Percentiles rank a stretch among this genome's conserved stretches.
These are phyloP conservation scores for Ascochyta pisi DNA, from an alignment of 2,329 filamentous ascomycete genomes.

Conservation along the genomic window DNA sequence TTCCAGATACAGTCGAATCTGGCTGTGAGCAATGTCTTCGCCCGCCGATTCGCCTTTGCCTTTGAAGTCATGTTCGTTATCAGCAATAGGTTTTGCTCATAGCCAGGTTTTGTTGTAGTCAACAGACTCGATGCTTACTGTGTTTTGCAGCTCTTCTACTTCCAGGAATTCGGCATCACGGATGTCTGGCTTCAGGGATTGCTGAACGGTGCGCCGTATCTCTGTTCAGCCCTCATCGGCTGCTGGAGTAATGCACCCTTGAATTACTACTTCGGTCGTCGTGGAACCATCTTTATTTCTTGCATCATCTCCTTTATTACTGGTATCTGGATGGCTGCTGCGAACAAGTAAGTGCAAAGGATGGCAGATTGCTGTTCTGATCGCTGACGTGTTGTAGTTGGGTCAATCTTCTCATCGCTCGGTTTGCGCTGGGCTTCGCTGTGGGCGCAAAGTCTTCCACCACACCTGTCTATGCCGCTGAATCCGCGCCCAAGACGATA, in stretches of 20 bases:
- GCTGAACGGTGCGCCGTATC: constrained; percentile 40
- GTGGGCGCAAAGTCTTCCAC: constrained; percentile 48
- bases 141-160: constrained; percentile 35
- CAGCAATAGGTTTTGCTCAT: too few relatives aligned
- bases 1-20: too few relatives aligned
- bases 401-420: constrained; percentile 41
- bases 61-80: too few relatives aligned
- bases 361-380: neutral
- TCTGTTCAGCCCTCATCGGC: constrained; percentile 51
- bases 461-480: constrained; percentile 57
- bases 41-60: too few relatives aligned
- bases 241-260: constrained; percentile 45
- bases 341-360: constrained; percentile 25
- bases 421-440: constrained; percentile 43
- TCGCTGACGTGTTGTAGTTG: constrained; percentile 31
- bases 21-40: too few relatives aligned
- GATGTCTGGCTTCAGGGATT: constrained; percentile 40
- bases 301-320: constrained; percentile 44
- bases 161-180: constrained; percentile 33
- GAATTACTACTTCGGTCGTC: constrained; percentile 40
- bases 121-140: too few relatives aligned
- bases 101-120: too few relatives aligned
- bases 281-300: constrained; percentile 44
- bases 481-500: constrained; percentile 57
- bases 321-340: constrained; percentile 42